Conservation (phyloP, 306 rosid genomes). For the Ziziphus jujuba region DNA sequence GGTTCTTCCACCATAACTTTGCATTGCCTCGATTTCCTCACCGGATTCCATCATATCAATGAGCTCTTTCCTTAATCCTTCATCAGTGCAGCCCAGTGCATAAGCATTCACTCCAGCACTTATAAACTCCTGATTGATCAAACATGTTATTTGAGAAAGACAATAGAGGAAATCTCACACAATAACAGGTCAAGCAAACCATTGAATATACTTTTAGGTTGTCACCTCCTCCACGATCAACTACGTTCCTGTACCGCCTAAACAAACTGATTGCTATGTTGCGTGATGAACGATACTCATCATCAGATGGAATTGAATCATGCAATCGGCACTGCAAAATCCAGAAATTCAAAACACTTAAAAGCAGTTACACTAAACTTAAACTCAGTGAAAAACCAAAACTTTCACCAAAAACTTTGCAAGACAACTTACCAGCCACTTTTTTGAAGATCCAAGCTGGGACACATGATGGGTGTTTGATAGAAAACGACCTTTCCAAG, state of each 20-base stretch:
- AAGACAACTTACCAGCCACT: conserved; percentile 65
- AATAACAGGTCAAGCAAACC: conserved; percentile 21
- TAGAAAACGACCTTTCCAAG: conserved; percentile 55
- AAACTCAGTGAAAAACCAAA: not conserved
- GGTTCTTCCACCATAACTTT: conserved; percentile 74
- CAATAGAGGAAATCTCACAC: conserved; percentile 5
- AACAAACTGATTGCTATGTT: conserved; percentile 92
- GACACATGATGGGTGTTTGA: conserved; percentile 47
- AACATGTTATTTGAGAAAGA: conserved; percentile 14
- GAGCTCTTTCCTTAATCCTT: conserved; percentile 88
- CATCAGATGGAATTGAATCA: conserved; percentile 66
- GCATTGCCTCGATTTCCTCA: conserved; percentile 74
- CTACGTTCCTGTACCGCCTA: conserved; percentile 72
- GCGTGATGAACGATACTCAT: conserved; percentile 90
- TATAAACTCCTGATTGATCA: conserved; percentile 79
- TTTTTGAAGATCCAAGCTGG: conserved; percentile 53
- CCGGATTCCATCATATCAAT: conserved; percentile 75
- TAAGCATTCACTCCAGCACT: conserved; percentile 96
- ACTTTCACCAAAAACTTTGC: not conserved
- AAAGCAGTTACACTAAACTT: conserved; percentile 17
- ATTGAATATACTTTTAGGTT: conserved; percentile 71
- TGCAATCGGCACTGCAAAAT: conserved; percentile 57
- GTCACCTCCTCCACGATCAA: conserved; percentile 92
- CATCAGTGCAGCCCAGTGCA: conserved; percentile 96
- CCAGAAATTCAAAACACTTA: conserved; percentile 16